These are phyloP conservation scores for Pichia sporocuriosa DNA, from an alignment of 805 yeast species.

Conservation along the genomic window DNA sequence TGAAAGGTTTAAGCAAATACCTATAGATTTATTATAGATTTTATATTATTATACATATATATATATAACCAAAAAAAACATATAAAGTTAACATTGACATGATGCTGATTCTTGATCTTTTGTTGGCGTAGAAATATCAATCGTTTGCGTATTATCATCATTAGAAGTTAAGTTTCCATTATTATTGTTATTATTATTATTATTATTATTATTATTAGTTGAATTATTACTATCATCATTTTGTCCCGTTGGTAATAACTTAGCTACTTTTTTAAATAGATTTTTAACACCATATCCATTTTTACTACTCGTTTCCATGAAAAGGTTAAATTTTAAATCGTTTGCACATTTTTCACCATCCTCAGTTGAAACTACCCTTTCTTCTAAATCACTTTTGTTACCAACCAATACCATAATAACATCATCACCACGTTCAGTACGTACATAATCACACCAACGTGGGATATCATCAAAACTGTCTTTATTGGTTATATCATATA, in stretches of 20 bases:
- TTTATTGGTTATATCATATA: conserved; percentile 85
- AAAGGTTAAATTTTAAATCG: conserved; percentile 66
- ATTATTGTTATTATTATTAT: conserved; percentile 19
- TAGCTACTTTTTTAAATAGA: conserved; percentile 85
- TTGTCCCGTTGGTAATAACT: conserved; percentile 75
- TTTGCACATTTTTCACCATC: conserved; percentile 80
- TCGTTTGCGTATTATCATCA: conserved; percentile 29
- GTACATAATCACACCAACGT: conserved; percentile 93
- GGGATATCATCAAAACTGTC: conserved; percentile 78
- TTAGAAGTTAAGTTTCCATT: not conserved
- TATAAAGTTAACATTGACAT: conserved; percentile 33
- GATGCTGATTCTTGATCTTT: conserved; percentile 30
- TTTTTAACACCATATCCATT: conserved; percentile 91
- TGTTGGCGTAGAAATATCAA: conserved; percentile 36
- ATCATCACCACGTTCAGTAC: conserved; percentile 83
- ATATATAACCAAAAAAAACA: not conserved
- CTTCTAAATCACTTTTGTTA: conserved; percentile 80
- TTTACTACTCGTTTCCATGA: conserved; percentile 91
- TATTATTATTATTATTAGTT: conserved; percentile 13
- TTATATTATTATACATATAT: not conserved
- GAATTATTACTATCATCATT: conserved; percentile 18
- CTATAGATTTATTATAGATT: conserved; percentile 24
- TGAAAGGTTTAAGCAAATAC: conserved; percentile 63
- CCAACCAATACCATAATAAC: conserved; percentile 90
- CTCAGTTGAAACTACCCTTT: conserved; percentile 66